Conservation (phyloP, 306 rosid genomes). For the Castanea crenata region DNA sequence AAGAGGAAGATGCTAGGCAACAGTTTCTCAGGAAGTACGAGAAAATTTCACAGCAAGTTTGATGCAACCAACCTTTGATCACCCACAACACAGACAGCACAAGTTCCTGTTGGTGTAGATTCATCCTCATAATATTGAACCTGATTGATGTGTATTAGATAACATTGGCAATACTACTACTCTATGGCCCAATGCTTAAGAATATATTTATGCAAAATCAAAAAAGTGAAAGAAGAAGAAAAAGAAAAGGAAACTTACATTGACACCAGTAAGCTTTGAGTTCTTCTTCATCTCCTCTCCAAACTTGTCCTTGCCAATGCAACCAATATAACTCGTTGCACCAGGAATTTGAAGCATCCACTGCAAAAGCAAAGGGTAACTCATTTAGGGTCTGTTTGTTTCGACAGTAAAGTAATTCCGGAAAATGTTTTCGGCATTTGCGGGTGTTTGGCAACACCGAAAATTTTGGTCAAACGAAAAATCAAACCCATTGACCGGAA, state of each 20-base stretch:
- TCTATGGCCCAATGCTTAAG: background rate
- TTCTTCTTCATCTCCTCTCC: slow-evolving; percentile 88
- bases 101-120: slow-evolving; percentile 85
- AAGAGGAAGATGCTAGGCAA: background rate
- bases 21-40: background rate
- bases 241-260: slow-evolving; percentile 48
- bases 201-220: background rate
- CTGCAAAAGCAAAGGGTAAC: slow-evolving; percentile 32
- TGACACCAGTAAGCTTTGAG: slow-evolving; percentile 67
- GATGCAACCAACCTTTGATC: slow-evolving; percentile 65
- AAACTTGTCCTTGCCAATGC: slow-evolving; percentile 88
- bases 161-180: background rate
- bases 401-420: too few relatives aligned
- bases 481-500: too few relatives aligned
- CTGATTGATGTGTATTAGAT: slow-evolving; percentile 29
- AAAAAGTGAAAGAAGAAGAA: slow-evolving; percentile 14
- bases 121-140: slow-evolving; percentile 87
- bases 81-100: slow-evolving; percentile 92
- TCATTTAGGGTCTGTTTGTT: too few relatives aligned
- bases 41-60: background rate
- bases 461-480: too few relatives aligned
- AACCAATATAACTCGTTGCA: slow-evolving; percentile 85
- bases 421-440: too few relatives aligned
- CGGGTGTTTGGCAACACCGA: too few relatives aligned
- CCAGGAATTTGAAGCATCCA: slow-evolving; percentile 87